A percentile compares a stretch with the other conserved stretches of the same genome.
phyloP scores from a whole-genome alignment of 106 monocot species.

The Xerophyta viscosa region DNA sequence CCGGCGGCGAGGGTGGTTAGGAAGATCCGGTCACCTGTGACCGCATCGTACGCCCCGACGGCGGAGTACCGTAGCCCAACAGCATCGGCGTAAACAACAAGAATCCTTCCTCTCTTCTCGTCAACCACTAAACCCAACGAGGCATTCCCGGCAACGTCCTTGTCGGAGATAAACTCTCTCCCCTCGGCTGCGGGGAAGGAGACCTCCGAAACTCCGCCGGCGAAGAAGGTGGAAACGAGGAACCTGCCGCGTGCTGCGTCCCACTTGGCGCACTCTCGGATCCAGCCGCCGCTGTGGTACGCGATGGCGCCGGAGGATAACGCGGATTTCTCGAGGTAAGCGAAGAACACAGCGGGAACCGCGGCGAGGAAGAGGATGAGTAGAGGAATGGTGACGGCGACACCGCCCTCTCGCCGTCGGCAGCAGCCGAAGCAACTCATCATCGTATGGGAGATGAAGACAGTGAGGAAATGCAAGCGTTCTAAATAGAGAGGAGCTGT shows the following conservation, averaged over 20 bases:
- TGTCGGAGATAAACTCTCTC: conserved; percentile 31
- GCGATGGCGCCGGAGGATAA: conserved; percentile 2
- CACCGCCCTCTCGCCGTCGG: no score
- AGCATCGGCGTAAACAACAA: conserved; percentile 67
- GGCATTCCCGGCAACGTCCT: conserved; percentile 50
- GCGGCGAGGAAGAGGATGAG: conserved; percentile 44
- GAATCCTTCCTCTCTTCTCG: conserved; percentile 25
- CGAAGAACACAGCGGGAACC: conserved; percentile 32
- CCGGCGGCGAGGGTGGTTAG: conserved; percentile 40
- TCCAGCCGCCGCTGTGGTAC: conserved; percentile 55
- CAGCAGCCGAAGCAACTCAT: no score
- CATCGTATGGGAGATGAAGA: no score
- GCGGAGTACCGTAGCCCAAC: conserved; percentile 25
- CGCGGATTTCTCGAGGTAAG: conserved; percentile 26
- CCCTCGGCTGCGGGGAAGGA: neutral
- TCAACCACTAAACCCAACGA: conserved; percentile 67
- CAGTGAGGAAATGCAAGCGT: no score
- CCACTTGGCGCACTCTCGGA: conserved; percentile 91
- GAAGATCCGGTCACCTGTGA: conserved; percentile 46
- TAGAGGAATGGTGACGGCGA: no score
- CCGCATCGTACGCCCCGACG: conserved; percentile 62
- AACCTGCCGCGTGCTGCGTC: conserved; percentile 48
- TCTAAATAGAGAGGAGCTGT: no score
- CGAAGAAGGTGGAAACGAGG: conserved; percentile 68
- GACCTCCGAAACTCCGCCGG: conserved; percentile 51